Conservation (phyloP, 305 asterid genomes). For the Fraxinus greggii region DNA sequence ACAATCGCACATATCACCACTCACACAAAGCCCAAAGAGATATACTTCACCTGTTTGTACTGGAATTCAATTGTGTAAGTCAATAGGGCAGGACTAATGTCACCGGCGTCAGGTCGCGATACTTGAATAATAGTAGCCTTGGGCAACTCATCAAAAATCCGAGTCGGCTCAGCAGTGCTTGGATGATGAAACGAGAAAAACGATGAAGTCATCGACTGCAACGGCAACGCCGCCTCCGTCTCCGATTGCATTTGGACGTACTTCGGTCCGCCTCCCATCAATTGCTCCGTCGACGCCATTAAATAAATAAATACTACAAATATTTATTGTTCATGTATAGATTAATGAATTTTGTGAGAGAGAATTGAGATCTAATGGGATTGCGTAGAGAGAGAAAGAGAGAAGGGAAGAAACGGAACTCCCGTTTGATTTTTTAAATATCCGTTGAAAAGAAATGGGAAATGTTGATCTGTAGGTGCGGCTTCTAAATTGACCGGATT, state of each 20-base stretch:
- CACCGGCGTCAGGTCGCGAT: slow-evolving; percentile 91
- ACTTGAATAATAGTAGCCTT: slow-evolving; percentile 73
- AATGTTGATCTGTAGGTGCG: background rate
- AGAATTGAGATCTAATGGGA: slow-evolving; percentile 18
- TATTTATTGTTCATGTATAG: background rate
- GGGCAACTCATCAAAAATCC: slow-evolving; percentile 89
- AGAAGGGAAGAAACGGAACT: background rate
- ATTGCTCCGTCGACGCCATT: slow-evolving; percentile 76
- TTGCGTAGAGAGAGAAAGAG: background rate
- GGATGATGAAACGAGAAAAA: slow-evolving; percentile 46
- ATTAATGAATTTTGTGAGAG: background rate
- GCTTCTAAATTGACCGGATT: background rate
- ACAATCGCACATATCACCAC: background rate
- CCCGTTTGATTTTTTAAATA: background rate
- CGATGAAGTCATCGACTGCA: slow-evolving; percentile 50
- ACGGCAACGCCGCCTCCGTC: slow-evolving; percentile 41
- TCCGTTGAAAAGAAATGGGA: background rate
- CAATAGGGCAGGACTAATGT: slow-evolving; percentile 82
- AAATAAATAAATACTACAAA: background rate
- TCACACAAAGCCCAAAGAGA: slow-evolving; percentile 1
- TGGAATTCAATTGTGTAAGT: slow-evolving; percentile 81
- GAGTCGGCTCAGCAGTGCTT: slow-evolving; percentile 46
- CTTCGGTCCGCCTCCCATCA: slow-evolving; percentile 53
- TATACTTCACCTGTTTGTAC: slow-evolving; percentile 59
- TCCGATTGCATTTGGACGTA: slow-evolving; percentile 62